A percentile compares a stretch with the other conserved stretches of the same genome.
phyloP scores from a whole-genome alignment of 768 basidiomycete species.

The Amanita rubescens region DNA sequence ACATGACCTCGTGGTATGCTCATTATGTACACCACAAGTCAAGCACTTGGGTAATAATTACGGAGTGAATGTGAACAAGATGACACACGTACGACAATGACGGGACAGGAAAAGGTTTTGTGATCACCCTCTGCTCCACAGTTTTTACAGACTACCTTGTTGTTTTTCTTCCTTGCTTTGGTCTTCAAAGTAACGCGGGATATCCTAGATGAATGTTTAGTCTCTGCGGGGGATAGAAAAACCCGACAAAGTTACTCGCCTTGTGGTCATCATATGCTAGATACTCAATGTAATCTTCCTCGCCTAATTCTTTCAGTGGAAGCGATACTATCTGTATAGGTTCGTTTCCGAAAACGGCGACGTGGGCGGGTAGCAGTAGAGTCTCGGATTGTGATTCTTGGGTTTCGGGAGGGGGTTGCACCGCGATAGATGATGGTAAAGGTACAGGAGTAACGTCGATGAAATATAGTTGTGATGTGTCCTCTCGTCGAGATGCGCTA shows the following conservation, averaged over 20 bases:
- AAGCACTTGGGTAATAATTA: constrained; percentile 47
- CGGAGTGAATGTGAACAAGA: constrained; percentile 2
- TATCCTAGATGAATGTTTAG: constrained; percentile 29
- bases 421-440: neutral
- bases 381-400: constrained; percentile 9
- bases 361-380: constrained; percentile 65
- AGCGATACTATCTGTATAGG: constrained; percentile 41
- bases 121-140: constrained; percentile 74
- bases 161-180: constrained; percentile 33
- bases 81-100: constrained; percentile 53
- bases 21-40: constrained; percentile 74
- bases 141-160: constrained; percentile 60
- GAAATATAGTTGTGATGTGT: constrained; percentile 31
- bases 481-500: neutral
- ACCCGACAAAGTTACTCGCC: constrained; percentile 28
- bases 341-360: constrained; percentile 44
- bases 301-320: constrained; percentile 35
- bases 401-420: neutral
- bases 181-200: constrained; percentile 61
- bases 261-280: constrained; percentile 64
- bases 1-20: constrained; percentile 71
- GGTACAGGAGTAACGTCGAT: constrained; percentile 39
- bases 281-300: constrained; percentile 69
- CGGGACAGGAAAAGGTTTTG: constrained; percentile 57
- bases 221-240: neutral